These are phyloP conservation scores for Alternaria novae-zelandiae DNA, from an alignment of 2,329 filamentous ascomycete genomes.

Conservation along the genomic window DNA sequence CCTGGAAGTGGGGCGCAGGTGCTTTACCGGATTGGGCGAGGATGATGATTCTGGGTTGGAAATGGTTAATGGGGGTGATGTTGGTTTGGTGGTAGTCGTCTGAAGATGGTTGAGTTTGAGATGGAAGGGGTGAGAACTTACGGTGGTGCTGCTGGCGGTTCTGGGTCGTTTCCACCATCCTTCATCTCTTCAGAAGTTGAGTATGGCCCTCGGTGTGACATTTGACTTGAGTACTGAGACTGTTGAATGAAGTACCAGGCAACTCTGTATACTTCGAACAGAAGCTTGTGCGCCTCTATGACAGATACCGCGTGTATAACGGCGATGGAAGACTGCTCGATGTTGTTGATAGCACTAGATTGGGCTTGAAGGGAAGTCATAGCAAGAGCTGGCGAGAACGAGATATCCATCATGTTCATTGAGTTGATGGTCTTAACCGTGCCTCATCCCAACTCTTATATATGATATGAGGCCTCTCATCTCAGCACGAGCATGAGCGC, in stretches of 20 bases:
- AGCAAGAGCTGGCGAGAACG: background rate
- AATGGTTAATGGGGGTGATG: conserved; percentile 8
- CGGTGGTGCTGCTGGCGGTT: conserved; percentile 38
- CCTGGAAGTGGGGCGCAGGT: conserved; percentile 25
- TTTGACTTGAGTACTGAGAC: background rate
- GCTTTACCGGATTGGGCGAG: conserved; percentile 27
- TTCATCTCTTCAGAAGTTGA: background rate
- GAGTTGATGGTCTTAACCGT: background rate
- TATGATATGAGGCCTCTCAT: conserved; percentile 13
- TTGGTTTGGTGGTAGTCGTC: background rate
- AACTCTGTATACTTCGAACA: background rate
- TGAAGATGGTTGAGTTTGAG: background rate
- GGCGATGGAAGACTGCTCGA: background rate
- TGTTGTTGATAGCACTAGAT: background rate
- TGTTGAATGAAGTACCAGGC: background rate
- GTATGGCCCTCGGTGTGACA: background rate
- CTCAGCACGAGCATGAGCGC: conserved; percentile 11
- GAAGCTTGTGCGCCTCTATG: background rate
- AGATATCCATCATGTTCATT: conserved; percentile 2
- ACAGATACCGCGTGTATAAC: background rate
- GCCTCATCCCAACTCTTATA: conserved; percentile 10
- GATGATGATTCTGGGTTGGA: conserved; percentile 29
- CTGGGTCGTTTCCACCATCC: conserved; percentile 10
- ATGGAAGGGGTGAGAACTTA: conserved; percentile 18
- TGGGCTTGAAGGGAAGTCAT: background rate